A percentile compares a stretch with the other conserved stretches of the same genome.
These are phyloP conservation scores for Penicillium ochrochloron DNA, from an alignment of 495 filamentous ascomycete genomes.

Conservation along the genomic window DNA sequence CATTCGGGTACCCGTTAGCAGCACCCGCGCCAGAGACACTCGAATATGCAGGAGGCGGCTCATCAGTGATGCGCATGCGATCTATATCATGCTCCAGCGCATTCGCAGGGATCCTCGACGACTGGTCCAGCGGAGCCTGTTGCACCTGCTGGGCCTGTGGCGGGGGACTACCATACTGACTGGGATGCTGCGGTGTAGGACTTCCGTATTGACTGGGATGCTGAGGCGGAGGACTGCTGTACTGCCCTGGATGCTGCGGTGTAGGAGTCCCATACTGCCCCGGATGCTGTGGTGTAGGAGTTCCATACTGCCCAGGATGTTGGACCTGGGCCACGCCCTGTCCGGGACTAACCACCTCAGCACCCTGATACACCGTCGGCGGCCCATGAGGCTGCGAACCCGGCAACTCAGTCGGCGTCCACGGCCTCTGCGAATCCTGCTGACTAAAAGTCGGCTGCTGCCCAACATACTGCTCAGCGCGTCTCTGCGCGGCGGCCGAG, in stretches of 20 bases:
- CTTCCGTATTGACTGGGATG: constrained; percentile 39
- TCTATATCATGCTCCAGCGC: constrained; percentile 87
- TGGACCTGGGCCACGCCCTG: not conserved
- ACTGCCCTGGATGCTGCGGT: constrained; percentile 33
- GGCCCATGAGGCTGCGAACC: constrained; percentile 89
- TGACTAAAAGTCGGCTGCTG: constrained; percentile 49
- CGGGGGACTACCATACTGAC: constrained; percentile 33
- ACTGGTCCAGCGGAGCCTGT: constrained; percentile 31
- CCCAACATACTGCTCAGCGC: constrained; percentile 72
- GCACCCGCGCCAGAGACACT: constrained; percentile 64
- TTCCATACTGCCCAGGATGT: no score
- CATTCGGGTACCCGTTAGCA: constrained; percentile 71
- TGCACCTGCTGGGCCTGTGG: constrained; percentile 29
- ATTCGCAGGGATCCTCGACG: constrained; percentile 48
- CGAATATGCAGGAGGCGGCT: constrained; percentile 91
- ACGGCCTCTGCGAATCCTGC: constrained; percentile 68
- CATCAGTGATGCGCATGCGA: constrained; percentile 79
- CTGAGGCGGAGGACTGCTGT: constrained; percentile 25
- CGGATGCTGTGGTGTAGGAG: no score
- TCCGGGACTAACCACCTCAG: constrained; percentile 52
- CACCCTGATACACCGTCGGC: constrained; percentile 90
- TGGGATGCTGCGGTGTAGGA: constrained; percentile 32
- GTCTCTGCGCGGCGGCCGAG: constrained; percentile 72
- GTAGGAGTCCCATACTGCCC: no score
- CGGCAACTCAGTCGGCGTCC: constrained; percentile 94